phyloP scores from a whole-genome alignment of 2,329 filamentous ascomycete genomes.

The Aspergillus brasiliensis region DNA sequence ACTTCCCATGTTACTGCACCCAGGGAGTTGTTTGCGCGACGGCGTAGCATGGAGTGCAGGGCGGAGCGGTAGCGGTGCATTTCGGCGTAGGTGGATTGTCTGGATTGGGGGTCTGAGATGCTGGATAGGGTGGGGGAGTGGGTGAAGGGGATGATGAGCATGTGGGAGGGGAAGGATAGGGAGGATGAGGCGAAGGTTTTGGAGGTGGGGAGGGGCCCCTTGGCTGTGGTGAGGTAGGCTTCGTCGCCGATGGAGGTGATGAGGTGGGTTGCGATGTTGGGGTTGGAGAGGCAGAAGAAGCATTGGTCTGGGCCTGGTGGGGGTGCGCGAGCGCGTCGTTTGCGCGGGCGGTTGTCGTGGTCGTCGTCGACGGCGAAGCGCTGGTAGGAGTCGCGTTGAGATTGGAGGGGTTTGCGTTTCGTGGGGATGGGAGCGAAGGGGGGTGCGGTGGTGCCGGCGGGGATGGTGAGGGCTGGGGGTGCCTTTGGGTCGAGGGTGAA shows the following conservation, averaged over 20 bases:
- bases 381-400: constrained; percentile 39
- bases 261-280: constrained; percentile 80
- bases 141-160: constrained; percentile 85
- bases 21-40: constrained; percentile 55
- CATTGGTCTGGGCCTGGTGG: constrained; percentile 72
- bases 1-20: constrained; percentile 93
- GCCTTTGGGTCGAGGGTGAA: constrained; percentile 69
- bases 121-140: constrained; percentile 75
- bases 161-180: constrained; percentile 77
- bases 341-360: constrained; percentile 37
- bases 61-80: constrained; percentile 80
- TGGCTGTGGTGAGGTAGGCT: constrained; percentile 85
- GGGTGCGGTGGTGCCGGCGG: constrained; percentile 71
- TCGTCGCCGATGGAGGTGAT: constrained; percentile 87
- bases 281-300: constrained; percentile 94
- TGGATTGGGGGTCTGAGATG: constrained; percentile 62
- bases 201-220: constrained; percentile 77
- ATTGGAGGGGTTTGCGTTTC: constrained; percentile 58
- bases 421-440: constrained; percentile 58
- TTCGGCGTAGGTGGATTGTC: constrained; percentile 67
- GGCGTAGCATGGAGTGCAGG: constrained; percentile 74
- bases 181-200: constrained; percentile 64
- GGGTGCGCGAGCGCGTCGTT: constrained; percentile 51
- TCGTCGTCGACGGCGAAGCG: constrained; percentile 44
- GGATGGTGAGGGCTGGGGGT: constrained; percentile 62